Evolutionary conservation across 805 yeast genomes (phyloP).

Genomic region (Naumovozyma castellii): DNA sequence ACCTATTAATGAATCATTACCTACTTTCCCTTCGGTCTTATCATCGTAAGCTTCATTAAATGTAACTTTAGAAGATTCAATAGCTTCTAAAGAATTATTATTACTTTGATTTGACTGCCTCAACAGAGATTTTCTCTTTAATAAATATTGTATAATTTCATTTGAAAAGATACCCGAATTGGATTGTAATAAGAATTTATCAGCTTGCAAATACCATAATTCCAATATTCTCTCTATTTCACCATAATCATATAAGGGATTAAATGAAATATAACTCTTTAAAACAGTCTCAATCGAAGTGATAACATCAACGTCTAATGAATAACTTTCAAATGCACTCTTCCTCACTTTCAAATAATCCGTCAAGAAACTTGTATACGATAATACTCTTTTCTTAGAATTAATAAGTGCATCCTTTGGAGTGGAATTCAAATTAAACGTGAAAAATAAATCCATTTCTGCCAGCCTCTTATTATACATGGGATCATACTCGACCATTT

Average conservation of each 20-base stretch:
- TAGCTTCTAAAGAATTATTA: neutral
- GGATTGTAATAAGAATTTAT: slow-evolving; percentile 16
- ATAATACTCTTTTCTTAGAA: slow-evolving; percentile 16
- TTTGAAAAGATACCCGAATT: slow-evolving; percentile 22
- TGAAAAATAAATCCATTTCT: slow-evolving; percentile 19
- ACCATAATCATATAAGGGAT: slow-evolving; percentile 11
- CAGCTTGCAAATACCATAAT: slow-evolving; percentile 22
- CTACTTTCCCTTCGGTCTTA: neutral
- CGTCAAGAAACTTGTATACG: slow-evolving; percentile 14
- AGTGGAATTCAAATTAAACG: slow-evolving; percentile 19
- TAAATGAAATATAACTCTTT: slow-evolving; percentile 7
- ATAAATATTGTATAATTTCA: slow-evolving; percentile 17
- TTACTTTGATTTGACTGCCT: slow-evolving; percentile 4
- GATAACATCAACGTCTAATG: neutral
- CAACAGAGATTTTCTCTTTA: slow-evolving; percentile 13
- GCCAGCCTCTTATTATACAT: slow-evolving; percentile 17
- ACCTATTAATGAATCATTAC: slow-evolving; percentile 1
- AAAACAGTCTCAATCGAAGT: slow-evolving; percentile 7
- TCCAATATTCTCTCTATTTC: slow-evolving; percentile 18
- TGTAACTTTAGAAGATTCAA: neutral
- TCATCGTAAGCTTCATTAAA: neutral
- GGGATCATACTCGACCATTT: slow-evolving; percentile 20
- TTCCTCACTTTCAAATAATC: slow-evolving; percentile 15
- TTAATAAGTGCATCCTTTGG: slow-evolving; percentile 13
- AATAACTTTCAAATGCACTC: slow-evolving; percentile 7